Base-by-base conservation (phyloP, 2,329 filamentous ascomycete genomes). In the Ophiobolus disseminans region DNA sequence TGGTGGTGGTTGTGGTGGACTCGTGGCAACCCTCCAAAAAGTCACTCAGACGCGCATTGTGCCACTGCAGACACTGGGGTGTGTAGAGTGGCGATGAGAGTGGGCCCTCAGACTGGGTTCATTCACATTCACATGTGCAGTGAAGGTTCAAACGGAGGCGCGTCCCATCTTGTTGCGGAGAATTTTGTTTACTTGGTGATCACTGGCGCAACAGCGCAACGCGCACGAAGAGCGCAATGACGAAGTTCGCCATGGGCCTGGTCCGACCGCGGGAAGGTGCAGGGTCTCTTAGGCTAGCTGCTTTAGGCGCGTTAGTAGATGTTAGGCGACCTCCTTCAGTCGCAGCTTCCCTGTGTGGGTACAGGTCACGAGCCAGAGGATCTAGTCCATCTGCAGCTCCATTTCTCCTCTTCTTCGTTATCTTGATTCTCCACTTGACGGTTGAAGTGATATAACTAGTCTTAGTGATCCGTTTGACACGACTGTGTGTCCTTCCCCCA, bases 331-430 rank as follows among this genome's bases (percentile, higher is more conserved):
- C 35, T 40, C 43, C 36, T 31, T 20, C 30, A 32, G 53, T 57
- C 60, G 66, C 63, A 68, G 58, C 43, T 65, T 65, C 62, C 68
- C 65, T 66, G 60, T 58, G 61, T 11, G 41, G 41, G 41, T 32
- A 44, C 41, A 41, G 21, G 63, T 66, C 66, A 70, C 64, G 63
- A 69, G 68, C 59, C 62, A 63, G 54, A 58, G 52, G 51, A 50
- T 48, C 32, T 40, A 61, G 46, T 51, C 50, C 46, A 45, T 45
- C 48, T 53, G 35, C 43, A 39, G 49, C 51, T 43, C 55, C 46
- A 48, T 45, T 50, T 57, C 51, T 54, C 57, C 47, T 57, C 42
- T 58, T 36, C 32, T 36, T 49, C 14, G 45, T 55, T 62, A 57
- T 62, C 62, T 58, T 38, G 35, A 49, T 30, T 14, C 48, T 48